Base-by-base conservation (phyloP, 2,329 filamentous ascomycete species). In the Monilinia polystroma region DNA sequence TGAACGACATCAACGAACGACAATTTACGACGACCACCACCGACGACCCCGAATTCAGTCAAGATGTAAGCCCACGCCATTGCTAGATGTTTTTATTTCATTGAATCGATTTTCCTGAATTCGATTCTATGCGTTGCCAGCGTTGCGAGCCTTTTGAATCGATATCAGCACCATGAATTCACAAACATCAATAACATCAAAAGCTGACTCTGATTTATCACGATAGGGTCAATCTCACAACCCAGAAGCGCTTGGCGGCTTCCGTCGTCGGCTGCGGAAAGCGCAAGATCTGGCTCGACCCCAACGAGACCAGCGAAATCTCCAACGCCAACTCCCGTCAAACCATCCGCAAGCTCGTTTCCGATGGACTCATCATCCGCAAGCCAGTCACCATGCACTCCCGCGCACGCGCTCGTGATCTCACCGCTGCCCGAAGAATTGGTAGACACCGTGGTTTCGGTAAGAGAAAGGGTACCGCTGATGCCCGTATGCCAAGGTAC, bases 281-380 rank as follows among this genome's bases (percentile, higher is more conserved):
- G 91, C 92, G 94, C 90, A 99, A 99, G 92, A 96, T 99, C 86
- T 99, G 95, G 95, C 93, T 99, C 82, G 95, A 99, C 85, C 95
- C 95, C 83, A 98, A 96, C 83, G 95, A 99, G 87, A 89, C 93
- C 85, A 95, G 85, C 87, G 95, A 99, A 86, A 99, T 99, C 86
- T 93, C 91, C 87, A 98, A 97, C 84, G 95, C 95, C 90, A 99
- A 99, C 91, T 98, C 94, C 79, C 94, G 95, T 80, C 94, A 98
- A 87, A 97, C 94, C 78, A 90, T 99, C 89, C 94, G 96, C 87
- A 99, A 99, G 88, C 92, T 99, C 83, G 90, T 98, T 81, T 87
- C 91, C 84, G 96, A 99, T 96, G 96, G 95, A 85, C 92, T 99
- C 82, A 99, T 99, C 86, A 99, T 99, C 89, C 92, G 91, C 87